Conservation (phyloP, 2,329 filamentous ascomycete species). For the Tolypocladium guangdongense region DNA sequence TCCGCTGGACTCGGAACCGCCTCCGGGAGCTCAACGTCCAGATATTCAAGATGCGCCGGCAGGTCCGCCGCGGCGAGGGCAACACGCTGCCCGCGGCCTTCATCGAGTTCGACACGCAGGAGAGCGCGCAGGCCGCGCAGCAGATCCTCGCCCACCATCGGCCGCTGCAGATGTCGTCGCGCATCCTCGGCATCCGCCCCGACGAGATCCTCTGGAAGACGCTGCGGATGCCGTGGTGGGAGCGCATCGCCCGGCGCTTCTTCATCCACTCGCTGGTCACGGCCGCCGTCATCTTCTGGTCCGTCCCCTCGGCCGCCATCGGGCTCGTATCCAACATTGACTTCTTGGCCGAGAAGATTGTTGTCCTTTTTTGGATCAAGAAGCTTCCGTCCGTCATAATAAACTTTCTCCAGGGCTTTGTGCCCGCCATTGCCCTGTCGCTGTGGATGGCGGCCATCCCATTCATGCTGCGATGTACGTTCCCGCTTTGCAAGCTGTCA, state of each 20-base stretch:
- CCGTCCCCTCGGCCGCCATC: constrained; percentile 63
- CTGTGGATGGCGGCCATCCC: constrained; percentile 82
- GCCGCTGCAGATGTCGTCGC: constrained; percentile 74
- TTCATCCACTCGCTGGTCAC: constrained; percentile 60
- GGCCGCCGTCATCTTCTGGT: constrained; percentile 80
- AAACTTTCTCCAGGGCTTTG: constrained; percentile 73
- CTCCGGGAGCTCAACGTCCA: constrained; percentile 27
- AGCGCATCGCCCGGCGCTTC: constrained; percentile 63
- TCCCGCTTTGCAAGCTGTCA: background rate
- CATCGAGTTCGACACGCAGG: constrained; percentile 76
- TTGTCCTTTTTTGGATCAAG: constrained; percentile 63
- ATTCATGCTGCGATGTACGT: constrained; percentile 56
- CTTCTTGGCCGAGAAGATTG: constrained; percentile 52
- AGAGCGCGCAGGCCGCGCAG: constrained; percentile 75
- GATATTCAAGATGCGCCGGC: constrained; percentile 55
- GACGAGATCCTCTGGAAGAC: constrained; percentile 82
- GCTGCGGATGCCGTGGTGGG: constrained; percentile 76
- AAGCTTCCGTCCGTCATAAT: constrained; percentile 59
- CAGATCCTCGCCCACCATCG: constrained; percentile 83
- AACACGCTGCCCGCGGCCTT: constrained; percentile 70
- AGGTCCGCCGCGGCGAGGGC: constrained; percentile 61
- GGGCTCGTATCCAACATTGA: constrained; percentile 79
- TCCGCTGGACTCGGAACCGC: constrained; percentile 67
- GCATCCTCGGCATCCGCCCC: constrained; percentile 74
- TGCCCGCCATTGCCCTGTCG: constrained; percentile 69